Percentiles rank a stretch among this genome's conserved stretches.
phyloP scores from a whole-genome alignment of 176 grass and related monocot species.

The Eragrostis nindensis region DNA sequence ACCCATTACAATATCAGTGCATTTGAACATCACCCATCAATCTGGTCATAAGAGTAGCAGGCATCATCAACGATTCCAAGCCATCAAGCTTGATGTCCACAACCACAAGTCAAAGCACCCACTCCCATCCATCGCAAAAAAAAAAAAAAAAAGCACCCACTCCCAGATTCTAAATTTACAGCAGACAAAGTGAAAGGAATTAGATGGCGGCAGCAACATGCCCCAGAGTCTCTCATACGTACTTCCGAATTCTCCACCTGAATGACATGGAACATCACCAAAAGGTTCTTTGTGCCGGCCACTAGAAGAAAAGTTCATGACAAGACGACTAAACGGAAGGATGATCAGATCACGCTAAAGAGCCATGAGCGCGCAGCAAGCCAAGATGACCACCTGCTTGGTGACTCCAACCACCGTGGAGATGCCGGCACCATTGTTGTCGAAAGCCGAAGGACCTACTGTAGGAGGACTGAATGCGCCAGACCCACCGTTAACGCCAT shows the following conservation, averaged over 20 bases:
- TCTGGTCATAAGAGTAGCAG: neutral
- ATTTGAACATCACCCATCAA: neutral
- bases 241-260: conserved; percentile 11
- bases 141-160: neutral
- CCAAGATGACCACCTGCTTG: conserved; percentile 25
- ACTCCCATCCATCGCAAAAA: too few relatives aligned
- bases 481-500: conserved; percentile 1
- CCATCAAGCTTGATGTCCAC: neutral
- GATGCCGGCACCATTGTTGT: conserved; percentile 35
- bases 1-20: neutral
- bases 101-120: neutral
- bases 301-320: conserved; percentile 42
- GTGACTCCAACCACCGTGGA: conserved; percentile 12
- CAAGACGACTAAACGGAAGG: conserved; percentile 10
- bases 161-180: conserved; percentile 30
- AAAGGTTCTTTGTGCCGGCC: conserved; percentile 47
- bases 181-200: conserved; percentile 31
- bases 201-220: conserved; percentile 5
- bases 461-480: conserved; percentile 54
- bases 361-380: conserved; percentile 47
- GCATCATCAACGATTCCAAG: neutral
- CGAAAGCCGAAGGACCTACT: conserved; percentile 61
- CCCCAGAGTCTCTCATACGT: conserved; percentile 2
- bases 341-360: conserved; percentile 57
- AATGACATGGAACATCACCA: conserved; percentile 29